Evolutionary conservation across 1,139 yeast genomes (phyloP).

Genomic region (Saccharomycopsis hybrid): DNA sequence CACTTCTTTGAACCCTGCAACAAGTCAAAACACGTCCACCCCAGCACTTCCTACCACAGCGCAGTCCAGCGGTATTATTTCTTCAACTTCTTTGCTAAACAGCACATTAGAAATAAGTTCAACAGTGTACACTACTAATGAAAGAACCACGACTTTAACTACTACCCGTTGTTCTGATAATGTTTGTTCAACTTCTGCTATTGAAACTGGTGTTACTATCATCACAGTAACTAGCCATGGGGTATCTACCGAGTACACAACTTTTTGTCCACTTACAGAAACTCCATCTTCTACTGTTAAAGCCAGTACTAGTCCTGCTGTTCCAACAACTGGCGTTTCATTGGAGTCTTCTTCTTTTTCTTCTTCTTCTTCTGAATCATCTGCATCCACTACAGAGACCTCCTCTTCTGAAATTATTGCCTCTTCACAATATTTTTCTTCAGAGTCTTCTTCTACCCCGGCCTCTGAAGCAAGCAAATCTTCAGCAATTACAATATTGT

Average conservation of each 20-base stretch:
- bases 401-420: not conserved
- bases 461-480: conserved; percentile 13
- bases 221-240: conserved; percentile 29
- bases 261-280: conserved; percentile 34
- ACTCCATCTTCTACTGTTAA: conserved; percentile 2
- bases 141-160: conserved; percentile 23
- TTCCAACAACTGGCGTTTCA: not conserved
- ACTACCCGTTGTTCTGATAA: conserved; percentile 20
- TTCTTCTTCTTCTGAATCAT: no score
- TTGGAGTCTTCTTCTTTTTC: no score
- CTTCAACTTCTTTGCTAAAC: not conserved
- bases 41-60: not conserved
- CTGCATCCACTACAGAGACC: no score
- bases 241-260: conserved; percentile 29
- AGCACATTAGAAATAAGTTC: no score
- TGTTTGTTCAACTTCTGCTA: conserved; percentile 18
- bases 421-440: not conserved
- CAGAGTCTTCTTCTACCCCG: conserved; percentile 13
- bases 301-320: not conserved
- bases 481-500: not conserved
- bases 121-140: not conserved
- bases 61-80: not conserved
- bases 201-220: conserved; percentile 28
- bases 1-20: no score
- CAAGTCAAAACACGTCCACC: not conserved